phyloP scores from a whole-genome alignment of 305 asterid genomes.

The Fraxinus albicans region DNA sequence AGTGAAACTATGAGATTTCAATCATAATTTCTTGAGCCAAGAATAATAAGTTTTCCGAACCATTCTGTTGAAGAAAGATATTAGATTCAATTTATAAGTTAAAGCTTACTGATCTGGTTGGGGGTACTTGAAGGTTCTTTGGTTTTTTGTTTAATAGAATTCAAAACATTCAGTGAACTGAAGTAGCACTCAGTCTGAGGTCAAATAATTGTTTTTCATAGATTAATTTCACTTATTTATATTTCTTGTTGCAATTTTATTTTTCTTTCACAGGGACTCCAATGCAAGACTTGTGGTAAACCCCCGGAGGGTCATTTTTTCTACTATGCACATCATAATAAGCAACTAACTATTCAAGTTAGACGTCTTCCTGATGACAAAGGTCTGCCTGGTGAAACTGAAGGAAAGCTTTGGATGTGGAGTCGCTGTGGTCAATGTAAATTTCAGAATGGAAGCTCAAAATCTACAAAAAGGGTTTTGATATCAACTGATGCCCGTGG shows the following conservation, averaged over 20 bases:
- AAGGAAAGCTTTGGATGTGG: conserved; percentile 99
- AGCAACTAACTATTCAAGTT: conserved; percentile 86
- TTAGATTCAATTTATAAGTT: background rate
- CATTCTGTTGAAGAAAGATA: background rate
- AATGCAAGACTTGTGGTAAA: conserved; percentile 72
- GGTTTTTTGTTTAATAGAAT: background rate
- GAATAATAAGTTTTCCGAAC: background rate
- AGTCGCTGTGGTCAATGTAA: conserved; percentile 91
- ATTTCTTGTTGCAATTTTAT: conserved; percentile 22
- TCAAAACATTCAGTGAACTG: background rate
- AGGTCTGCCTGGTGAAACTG: conserved; percentile 74
- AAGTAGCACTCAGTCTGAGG: background rate
- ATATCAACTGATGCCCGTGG: conserved; percentile 81
- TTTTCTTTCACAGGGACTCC: conserved; percentile 61
- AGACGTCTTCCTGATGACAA: conserved; percentile 56
- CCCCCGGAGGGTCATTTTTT: conserved; percentile 70
- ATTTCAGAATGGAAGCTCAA: conserved; percentile 45
- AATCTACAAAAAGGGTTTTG: conserved; percentile 79
- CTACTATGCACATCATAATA: conserved; percentile 86
- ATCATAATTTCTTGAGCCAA: background rate
- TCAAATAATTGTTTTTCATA: background rate
- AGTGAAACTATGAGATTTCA: background rate
- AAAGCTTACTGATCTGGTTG: background rate
- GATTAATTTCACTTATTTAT: background rate
- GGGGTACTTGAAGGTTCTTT: background rate